phyloP scores from a whole-genome alignment of 2,329 filamentous ascomycete genomes.

The Phaeosphaeria sp. region DNA sequence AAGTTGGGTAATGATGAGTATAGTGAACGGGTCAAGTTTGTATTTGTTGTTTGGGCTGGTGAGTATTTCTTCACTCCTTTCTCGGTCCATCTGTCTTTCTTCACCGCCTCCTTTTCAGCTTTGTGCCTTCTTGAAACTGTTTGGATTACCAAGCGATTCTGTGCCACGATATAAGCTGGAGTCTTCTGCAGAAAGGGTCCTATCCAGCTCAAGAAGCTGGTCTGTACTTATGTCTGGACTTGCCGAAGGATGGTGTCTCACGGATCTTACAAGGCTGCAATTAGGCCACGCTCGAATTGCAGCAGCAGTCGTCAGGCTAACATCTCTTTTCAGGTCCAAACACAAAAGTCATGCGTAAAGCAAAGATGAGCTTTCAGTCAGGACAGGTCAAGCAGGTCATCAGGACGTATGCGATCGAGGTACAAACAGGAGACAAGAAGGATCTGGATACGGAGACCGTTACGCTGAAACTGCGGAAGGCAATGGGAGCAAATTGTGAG shows the following conservation, averaged over 20 bases:
- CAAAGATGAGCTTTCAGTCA: conserved; percentile 71
- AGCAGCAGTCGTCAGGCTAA: not conserved
- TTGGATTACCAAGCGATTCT: no score
- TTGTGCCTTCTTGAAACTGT: no score
- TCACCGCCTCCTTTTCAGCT: no score
- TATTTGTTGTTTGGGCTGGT: conserved; percentile 72
- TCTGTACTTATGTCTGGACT: no score
- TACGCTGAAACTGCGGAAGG: conserved; percentile 66
- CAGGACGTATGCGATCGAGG: conserved; percentile 68
- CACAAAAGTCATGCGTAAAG: conserved; percentile 73
- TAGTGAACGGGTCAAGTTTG: conserved; percentile 72
- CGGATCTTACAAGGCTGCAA: no score
- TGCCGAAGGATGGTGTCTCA: no score
- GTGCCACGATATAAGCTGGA: no score
- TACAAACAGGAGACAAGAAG: conserved; percentile 65
- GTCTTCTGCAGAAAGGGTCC: no score
- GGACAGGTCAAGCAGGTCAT: conserved; percentile 69
- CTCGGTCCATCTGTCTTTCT: no score
- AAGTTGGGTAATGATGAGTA: conserved; percentile 76
- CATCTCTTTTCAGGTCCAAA: conserved; percentile 33
- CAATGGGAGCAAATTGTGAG: conserved; percentile 75
- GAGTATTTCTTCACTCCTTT: no score
- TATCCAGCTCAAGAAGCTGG: no score
- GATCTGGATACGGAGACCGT: conserved; percentile 69
- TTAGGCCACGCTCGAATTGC: not conserved